Base-by-base conservation (phyloP, 352 stramenopile species). In the Paralagenidium karlingii region DNA sequence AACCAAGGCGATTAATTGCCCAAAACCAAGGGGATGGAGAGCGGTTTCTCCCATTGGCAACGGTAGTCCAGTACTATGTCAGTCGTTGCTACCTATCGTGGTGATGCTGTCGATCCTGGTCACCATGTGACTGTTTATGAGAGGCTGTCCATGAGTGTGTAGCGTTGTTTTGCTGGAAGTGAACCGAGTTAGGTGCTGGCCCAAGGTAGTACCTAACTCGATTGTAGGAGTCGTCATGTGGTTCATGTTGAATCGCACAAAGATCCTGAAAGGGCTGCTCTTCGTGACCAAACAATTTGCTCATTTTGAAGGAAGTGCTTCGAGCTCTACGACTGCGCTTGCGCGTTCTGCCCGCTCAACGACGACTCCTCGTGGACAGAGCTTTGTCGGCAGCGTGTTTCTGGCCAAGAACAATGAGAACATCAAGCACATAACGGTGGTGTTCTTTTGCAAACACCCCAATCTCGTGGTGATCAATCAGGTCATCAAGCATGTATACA, bases 391-490 rank as follows among this genome's bases (percentile, higher is more conserved):
- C 16, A 78, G 51, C 33, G 58, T 87, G 2, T 53, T 44, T 30
- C 55, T 87, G 32, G 77, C 81, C 29, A 82, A 89, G 37, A 60
- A 50, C 0, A 80, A 95, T 36, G 63, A 85, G 43, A 55, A 29
- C 12, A 68, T 84, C 61, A 84, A 90, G 58, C 61, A 69, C 9
- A 77, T 70, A 13, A 83, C 83, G 0, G 68, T 84, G 31, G 64
- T 96, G 5, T 96, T 95, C 55, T 96, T 95, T 50, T 85, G 66
- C 56, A 96, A 96, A 49, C 43, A 61, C 8, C 58, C 77, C 11
- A 85, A 94, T 45, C 46, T 95, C 10, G 79, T 86, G 19, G 78
- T 84, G 49, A 75, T 95, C 43, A 96, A 96, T 48, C 88, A 96
- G 30, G 84, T 83, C 5, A 77, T 96, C 29, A 52, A 79, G 15